phyloP scores from a whole-genome alignment of 805 yeast species.

The Wickerhamia fluorescens region DNA sequence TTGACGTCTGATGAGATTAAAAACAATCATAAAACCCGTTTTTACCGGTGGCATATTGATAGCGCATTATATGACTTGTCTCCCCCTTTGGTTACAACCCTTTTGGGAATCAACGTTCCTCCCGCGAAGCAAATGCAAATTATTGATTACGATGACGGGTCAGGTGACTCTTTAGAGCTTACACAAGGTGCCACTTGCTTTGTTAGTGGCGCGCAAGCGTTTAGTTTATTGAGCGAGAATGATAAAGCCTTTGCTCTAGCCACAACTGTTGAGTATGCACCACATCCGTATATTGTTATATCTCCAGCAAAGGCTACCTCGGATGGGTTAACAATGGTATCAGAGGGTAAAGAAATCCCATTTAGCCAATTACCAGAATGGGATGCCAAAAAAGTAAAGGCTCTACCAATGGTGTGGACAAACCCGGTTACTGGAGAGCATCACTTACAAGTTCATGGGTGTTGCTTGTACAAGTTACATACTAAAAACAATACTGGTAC shows the following conservation, averaged over 20 bases:
- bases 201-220: conserved; percentile 78
- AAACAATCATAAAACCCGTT: conserved; percentile 59
- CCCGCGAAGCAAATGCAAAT: conserved; percentile 54
- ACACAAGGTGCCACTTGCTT: conserved; percentile 88
- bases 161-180: conserved; percentile 55
- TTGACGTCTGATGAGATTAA: conserved; percentile 59
- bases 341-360: conserved; percentile 66
- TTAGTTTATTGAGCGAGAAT: conserved; percentile 55
- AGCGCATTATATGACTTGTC: conserved; percentile 80
- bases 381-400: conserved; percentile 74
- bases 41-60: conserved; percentile 92
- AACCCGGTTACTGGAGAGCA: conserved; percentile 80
- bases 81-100: conserved; percentile 82
- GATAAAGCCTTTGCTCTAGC: conserved; percentile 68
- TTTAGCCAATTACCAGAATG: conserved; percentile 71
- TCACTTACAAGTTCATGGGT: conserved; percentile 83
- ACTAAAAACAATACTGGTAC: conserved; percentile 46
- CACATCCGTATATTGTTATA: conserved; percentile 86
- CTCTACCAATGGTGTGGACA: conserved; percentile 85
- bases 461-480: conserved; percentile 67
- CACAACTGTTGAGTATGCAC: conserved; percentile 83
- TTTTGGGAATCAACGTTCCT: conserved; percentile 78
- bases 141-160: conserved; percentile 48
- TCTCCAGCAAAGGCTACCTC: conserved; percentile 74
- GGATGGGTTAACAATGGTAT: conserved; percentile 81